Conservation (phyloP, 2,329 filamentous ascomycete species). For the Cladosporium sp. region DNA sequence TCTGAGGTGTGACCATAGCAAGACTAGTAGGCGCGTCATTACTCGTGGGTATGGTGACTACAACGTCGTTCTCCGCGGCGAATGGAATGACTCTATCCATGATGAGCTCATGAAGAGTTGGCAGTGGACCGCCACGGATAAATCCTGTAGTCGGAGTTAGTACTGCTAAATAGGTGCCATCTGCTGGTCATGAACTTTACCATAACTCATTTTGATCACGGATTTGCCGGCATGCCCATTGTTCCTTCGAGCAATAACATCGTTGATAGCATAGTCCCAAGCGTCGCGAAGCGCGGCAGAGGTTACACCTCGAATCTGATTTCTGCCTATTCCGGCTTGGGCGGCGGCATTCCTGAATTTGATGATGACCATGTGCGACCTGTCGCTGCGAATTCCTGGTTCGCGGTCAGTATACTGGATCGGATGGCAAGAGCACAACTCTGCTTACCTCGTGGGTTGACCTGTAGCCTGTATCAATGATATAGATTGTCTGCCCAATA, state of each 20-base stretch:
- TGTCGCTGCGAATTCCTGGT: constrained; percentile 3
- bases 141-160: not conserved
- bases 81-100: constrained; percentile 9
- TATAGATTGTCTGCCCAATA: constrained; percentile 6
- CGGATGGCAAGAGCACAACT: accelerated
- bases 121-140: not conserved
- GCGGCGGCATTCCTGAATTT: constrained; percentile 10
- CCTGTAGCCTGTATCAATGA: constrained; percentile 5
- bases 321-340: not conserved
- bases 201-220: constrained; percentile 11
- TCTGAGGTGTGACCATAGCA: not conserved
- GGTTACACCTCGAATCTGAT: constrained; percentile 5
- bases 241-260: not conserved
- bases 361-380: constrained; percentile 9
- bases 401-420: not conserved
- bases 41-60: not conserved
- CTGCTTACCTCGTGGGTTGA: not conserved
- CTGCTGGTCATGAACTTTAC: not conserved
- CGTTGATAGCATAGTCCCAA: constrained; percentile 11
- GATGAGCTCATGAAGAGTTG: constrained; percentile 3
- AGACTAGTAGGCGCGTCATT: not conserved
- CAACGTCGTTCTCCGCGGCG: constrained; percentile 1
- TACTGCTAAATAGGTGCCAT: not conserved
- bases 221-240: constrained; percentile 1
- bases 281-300: not conserved